A percentile compares a stretch with the other conserved stretches of the same genome.
Evolutionary conservation across 257 asterid genomes (phyloP).

Genomic region (Catharanthus roseus): DNA sequence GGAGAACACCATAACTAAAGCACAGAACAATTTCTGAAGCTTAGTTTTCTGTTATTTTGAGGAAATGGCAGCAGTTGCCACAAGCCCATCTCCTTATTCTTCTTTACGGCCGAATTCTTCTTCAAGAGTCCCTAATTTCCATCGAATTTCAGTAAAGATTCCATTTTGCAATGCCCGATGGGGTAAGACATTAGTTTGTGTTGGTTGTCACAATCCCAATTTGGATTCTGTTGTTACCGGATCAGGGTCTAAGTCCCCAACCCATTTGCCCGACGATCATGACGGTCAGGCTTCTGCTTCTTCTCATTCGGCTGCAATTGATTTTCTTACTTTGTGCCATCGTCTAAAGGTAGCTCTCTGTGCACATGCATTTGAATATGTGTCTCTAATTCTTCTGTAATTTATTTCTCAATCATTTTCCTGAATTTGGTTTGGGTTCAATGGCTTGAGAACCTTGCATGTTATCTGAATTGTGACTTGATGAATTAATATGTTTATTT

Average conservation of each 20-base stretch:
- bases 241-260: slow-evolving; percentile 32
- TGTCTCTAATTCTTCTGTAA: not conserved
- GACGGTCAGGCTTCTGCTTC: slow-evolving; percentile 24
- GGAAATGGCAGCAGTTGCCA: slow-evolving; percentile 18
- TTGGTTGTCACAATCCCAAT: slow-evolving; percentile 46
- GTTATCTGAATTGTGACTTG: no score
- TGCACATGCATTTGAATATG: not conserved
- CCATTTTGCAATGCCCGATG: slow-evolving; percentile 32
- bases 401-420: not conserved
- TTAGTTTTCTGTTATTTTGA: not conserved
- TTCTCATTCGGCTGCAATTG: slow-evolving; percentile 63
- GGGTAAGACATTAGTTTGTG: slow-evolving; percentile 37
- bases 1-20: not conserved
- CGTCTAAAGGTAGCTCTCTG: slow-evolving; percentile 57
- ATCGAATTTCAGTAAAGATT: slow-evolving; percentile 27
- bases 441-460: not conserved
- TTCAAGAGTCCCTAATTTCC: slow-evolving; percentile 3
- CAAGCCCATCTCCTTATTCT: slow-evolving; percentile 2
- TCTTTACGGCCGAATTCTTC: not conserved
- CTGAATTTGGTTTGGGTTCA: not conserved
- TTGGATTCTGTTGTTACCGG: slow-evolving; percentile 46
- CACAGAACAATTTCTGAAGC: not conserved
- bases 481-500: no score
- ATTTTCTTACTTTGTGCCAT: slow-evolving; percentile 86
- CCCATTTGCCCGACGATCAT: slow-evolving; percentile 18